Conservation (phyloP, 257 asterid genomes). For the Solanum corneliomulleri region DNA sequence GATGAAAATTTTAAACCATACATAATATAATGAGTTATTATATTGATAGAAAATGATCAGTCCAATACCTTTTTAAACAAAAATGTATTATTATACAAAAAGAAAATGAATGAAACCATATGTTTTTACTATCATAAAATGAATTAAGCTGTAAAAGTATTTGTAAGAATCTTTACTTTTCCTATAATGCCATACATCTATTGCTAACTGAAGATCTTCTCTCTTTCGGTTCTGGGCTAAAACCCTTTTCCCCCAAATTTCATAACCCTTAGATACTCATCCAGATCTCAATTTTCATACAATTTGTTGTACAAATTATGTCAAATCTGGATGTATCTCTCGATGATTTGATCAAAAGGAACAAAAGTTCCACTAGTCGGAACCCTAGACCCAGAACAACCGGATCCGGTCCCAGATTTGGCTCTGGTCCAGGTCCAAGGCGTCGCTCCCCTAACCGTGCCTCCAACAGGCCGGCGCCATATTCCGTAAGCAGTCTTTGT, state of each 20-base stretch:
- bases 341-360: conserved; percentile 89
- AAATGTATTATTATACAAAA: too few relatives aligned
- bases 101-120: too few relatives aligned
- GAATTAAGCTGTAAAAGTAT: too few relatives aligned
- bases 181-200: neutral
- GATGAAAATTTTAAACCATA: neutral
- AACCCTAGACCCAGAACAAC: conserved; percentile 19
- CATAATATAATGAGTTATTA: too few relatives aligned
- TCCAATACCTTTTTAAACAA: too few relatives aligned
- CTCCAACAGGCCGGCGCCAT: conserved; percentile 62
- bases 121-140: neutral
- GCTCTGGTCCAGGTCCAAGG: conserved; percentile 60
- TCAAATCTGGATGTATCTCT: conserved; percentile 75
- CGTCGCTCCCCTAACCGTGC: conserved; percentile 67
- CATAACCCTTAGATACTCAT: neutral
- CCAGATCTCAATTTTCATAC: neutral
- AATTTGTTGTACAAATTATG: conserved; percentile 20
- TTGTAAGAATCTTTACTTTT: neutral
- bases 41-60: neutral
- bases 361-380: conserved; percentile 46
- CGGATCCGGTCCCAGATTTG: conserved; percentile 37
- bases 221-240: neutral
- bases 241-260: neutral
- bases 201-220: neutral
- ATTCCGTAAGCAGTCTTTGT: conserved; percentile 9